A percentile compares a stretch with the other conserved stretches of the same genome.
Evolutionary conservation across 805 yeast genomes (phyloP).

Genomic region (Kockiozyma suomiensis): DNA sequence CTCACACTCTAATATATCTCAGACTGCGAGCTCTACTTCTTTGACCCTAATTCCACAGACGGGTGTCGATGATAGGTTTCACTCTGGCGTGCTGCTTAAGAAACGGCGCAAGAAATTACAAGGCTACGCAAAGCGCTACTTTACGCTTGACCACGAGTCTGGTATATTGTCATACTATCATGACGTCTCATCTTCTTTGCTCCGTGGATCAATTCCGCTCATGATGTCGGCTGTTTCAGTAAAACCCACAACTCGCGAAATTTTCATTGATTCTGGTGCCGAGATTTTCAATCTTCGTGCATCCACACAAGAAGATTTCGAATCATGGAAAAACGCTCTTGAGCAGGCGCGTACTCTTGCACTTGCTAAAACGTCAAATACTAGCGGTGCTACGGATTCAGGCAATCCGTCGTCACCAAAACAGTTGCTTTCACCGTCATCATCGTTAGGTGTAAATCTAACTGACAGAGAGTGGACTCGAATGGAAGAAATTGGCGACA

Average conservation of each 20-base stretch:
- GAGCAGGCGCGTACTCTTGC: slow-evolving; percentile 23
- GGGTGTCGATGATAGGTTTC: slow-evolving; percentile 45
- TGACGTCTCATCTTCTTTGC: slow-evolving; percentile 61
- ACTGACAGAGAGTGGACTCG: slow-evolving; percentile 14
- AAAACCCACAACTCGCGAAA: slow-evolving; percentile 62
- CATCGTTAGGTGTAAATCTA: neutral
- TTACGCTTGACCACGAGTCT: slow-evolving; percentile 76
- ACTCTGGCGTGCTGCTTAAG: slow-evolving; percentile 79
- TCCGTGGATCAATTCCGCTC: slow-evolving; percentile 91
- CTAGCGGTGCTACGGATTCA: neutral
- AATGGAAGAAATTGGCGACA: slow-evolving; percentile 12
- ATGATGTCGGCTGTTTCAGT: slow-evolving; percentile 81
- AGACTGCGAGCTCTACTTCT: slow-evolving; percentile 2
- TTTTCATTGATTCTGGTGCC: slow-evolving; percentile 90
- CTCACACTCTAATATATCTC: neutral
- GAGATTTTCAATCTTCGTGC: slow-evolving; percentile 91
- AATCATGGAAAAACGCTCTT: slow-evolving; percentile 75
- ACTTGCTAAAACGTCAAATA: neutral
- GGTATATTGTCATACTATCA: slow-evolving; percentile 82
- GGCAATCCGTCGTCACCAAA: neutral
- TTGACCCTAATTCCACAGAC: neutral
- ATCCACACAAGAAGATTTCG: slow-evolving; percentile 62
- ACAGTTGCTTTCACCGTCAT: neutral
- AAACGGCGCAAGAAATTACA: slow-evolving; percentile 81
- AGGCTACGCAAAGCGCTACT: slow-evolving; percentile 83